Conservation (phyloP, 2,329 filamentous ascomycete species). For the Cercospora beticola region DNA sequence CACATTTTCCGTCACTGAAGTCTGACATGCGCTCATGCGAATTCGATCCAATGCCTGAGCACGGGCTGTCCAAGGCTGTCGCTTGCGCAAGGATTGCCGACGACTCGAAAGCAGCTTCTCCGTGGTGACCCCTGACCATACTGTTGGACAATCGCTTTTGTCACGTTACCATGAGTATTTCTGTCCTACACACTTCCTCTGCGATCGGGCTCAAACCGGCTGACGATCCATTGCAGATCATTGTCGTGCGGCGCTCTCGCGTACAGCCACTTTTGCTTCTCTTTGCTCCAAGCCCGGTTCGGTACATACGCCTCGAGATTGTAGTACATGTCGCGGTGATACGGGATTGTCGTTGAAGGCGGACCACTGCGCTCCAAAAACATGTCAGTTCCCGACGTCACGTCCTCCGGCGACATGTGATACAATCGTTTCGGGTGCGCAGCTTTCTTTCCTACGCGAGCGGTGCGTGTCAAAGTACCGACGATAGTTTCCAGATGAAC, state of each 20-base stretch:
- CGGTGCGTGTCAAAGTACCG: conserved; percentile 46
- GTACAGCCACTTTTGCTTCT: conserved; percentile 53
- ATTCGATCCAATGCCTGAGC: not conserved
- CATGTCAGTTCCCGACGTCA: conserved; percentile 47
- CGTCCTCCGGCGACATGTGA: conserved; percentile 50
- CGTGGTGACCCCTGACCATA: not conserved
- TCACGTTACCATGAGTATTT: not conserved
- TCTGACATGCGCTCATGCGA: not conserved
- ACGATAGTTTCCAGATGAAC: conserved; percentile 50
- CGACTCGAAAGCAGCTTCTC: not conserved
- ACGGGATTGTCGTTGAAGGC: conserved; percentile 54
- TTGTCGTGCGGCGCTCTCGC: conserved; percentile 38
- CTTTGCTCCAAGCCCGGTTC: conserved; percentile 54
- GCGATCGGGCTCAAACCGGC: conserved; percentile 11
- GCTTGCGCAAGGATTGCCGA: not conserved
- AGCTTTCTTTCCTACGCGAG: conserved; percentile 19
- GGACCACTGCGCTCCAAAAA: conserved; percentile 56
- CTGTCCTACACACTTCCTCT: conserved; percentile 3
- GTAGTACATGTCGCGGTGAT: conserved; percentile 59
- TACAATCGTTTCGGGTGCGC: conserved; percentile 39
- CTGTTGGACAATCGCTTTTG: not conserved
- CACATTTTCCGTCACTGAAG: not conserved
- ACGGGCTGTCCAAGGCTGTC: not conserved
- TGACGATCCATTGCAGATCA: conserved; percentile 40
- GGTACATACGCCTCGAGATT: conserved; percentile 59